Conservation (phyloP, 768 basidiomycete species). For the Gloeophyllum trabeum region DNA sequence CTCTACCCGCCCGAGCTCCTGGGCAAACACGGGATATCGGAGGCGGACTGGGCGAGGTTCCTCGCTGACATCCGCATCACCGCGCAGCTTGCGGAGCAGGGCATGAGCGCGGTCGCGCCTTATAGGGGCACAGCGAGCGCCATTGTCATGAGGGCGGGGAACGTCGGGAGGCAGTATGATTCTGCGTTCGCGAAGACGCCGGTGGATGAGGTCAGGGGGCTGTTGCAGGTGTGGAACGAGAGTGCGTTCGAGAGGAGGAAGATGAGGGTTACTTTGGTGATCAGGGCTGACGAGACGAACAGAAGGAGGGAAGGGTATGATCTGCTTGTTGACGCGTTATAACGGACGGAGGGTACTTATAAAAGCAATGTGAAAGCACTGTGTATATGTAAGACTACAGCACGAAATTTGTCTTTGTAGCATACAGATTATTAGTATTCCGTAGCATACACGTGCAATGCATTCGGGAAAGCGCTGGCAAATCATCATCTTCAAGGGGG, state of each 20-base stretch:
- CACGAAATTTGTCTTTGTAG: no score
- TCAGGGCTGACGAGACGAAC: not conserved
- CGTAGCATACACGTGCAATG: no score
- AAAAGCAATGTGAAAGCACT: no score
- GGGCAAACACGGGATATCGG: not conserved
- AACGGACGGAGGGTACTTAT: no score
- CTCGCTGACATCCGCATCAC: not conserved
- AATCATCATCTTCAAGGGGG: no score
- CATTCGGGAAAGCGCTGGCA: no score
- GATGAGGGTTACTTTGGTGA: not conserved
- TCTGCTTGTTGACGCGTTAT: not conserved
- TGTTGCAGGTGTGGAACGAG: not conserved
- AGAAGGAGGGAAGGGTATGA: not conserved
- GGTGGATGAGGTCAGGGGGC: not conserved
- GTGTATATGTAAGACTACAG: no score
- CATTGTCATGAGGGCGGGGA: not conserved
- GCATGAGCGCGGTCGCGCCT: not conserved
- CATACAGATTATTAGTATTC: no score
- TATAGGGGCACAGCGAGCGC: not conserved
- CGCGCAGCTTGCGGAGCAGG: not conserved
- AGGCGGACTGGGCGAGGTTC: not conserved
- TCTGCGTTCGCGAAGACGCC: not conserved
- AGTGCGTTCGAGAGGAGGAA: not conserved
- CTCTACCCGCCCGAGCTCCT: not conserved
- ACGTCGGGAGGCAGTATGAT: not conserved